phyloP scores from a whole-genome alignment of 1,139 yeast species.

The Debaryomycetaceae sp. region DNA sequence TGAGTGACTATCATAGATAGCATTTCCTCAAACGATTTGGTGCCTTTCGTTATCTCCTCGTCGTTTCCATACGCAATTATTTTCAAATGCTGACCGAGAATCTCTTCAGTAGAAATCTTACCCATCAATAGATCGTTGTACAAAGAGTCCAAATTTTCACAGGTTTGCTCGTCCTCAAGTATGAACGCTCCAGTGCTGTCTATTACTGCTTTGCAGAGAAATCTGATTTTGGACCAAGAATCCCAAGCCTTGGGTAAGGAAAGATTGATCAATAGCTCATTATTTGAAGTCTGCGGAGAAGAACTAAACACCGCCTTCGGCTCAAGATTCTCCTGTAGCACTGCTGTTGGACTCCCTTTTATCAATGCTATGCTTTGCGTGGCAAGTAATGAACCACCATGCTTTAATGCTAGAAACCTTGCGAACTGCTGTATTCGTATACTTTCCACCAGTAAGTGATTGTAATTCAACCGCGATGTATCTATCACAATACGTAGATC shows the following conservation, averaged over 20 bases:
- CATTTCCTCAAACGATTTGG: not conserved
- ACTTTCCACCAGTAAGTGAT: slow-evolving; percentile 17
- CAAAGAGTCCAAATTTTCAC: slow-evolving; percentile 3
- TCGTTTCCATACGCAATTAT: not conserved
- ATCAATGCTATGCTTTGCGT: slow-evolving; percentile 7
- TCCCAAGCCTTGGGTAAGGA: slow-evolving; percentile 52
- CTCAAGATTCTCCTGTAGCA: slow-evolving; percentile 1
- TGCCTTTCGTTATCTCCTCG: not conserved
- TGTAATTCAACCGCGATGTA: slow-evolving; percentile 12
- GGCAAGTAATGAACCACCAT: slow-evolving; percentile 34
- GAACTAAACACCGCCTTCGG: slow-evolving; percentile 9
- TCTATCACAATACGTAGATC: slow-evolving; percentile 17
- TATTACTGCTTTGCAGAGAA: slow-evolving; percentile 32
- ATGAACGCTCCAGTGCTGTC: slow-evolving; percentile 1
- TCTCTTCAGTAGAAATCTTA: not conserved
- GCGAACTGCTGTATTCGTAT: slow-evolving; percentile 48
- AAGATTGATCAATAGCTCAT: slow-evolving; percentile 13
- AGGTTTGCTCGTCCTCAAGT: slow-evolving; percentile 2
- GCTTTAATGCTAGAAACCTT: slow-evolving; percentile 46
- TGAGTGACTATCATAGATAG: not conserved
- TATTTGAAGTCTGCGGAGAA: not conserved
- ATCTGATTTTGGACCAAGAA: slow-evolving; percentile 45
- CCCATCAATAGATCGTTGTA: not conserved
- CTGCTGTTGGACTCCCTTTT: not conserved
- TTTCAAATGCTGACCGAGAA: not conserved